Conservation (phyloP, 2,329 filamentous ascomycete species). For the Penicillium polonicum region DNA sequence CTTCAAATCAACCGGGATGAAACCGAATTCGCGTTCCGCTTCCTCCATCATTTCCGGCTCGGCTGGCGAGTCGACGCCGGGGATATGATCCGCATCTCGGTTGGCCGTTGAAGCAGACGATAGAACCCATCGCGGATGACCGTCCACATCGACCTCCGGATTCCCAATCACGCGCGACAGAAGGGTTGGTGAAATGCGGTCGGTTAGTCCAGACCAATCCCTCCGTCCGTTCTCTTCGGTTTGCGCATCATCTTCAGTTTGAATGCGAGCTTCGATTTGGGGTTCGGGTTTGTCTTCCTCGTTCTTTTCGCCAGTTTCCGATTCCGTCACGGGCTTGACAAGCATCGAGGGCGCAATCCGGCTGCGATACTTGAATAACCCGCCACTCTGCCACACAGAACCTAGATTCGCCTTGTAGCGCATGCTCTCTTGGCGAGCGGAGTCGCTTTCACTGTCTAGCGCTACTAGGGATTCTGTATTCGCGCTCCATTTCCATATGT, state of each 20-base stretch:
- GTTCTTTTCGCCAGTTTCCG: conserved; percentile 1
- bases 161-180: conserved; percentile 53
- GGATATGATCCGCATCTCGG: conserved; percentile 59
- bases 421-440: conserved; percentile 49
- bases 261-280: conserved; percentile 7
- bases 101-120: conserved; percentile 58
- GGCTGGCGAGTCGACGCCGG: conserved; percentile 48
- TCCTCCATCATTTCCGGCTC: conserved; percentile 30
- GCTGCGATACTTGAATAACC: conserved; percentile 43
- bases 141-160: conserved; percentile 36
- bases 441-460: conserved; percentile 32
- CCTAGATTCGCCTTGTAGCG: conserved; percentile 57
- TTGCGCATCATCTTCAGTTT: conserved; percentile 26
- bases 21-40: conserved; percentile 50
- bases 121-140: conserved; percentile 53
- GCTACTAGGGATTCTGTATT: conserved; percentile 39
- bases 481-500: conserved; percentile 56
- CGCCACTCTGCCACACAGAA: conserved; percentile 54
- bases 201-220: conserved; percentile 57
- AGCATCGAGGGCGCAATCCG: conserved; percentile 44
- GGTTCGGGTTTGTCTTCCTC: conserved; percentile 6
- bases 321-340: conserved; percentile 36
- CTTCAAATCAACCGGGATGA: conserved; percentile 61
- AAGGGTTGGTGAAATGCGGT: conserved; percentile 49
- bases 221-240: conserved; percentile 43